Evolutionary conservation across 2,329 filamentous ascomycete species (phyloP), one percentile per base, ranked within the genome.

Genomic region (Exophiala viscosa): DNA sequence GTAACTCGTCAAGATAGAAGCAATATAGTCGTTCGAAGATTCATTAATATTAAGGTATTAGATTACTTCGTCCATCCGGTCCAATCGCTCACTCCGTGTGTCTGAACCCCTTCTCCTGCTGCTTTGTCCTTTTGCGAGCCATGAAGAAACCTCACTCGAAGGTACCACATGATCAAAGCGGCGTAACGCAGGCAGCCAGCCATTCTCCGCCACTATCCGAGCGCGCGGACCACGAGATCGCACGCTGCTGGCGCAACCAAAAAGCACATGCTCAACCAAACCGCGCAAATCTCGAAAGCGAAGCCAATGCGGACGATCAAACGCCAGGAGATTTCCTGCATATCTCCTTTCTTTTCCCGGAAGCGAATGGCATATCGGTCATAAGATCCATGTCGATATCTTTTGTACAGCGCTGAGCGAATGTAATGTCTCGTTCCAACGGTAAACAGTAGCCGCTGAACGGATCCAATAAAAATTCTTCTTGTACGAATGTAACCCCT

Each of bases 321-420:
- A 36, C 34, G 5, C 11, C 11, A 5, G 11, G 11, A 36, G 14
- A 36, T 13, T 15, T 36, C 34, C 34, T 13, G 10, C 34, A 13
- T 28, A 33, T 40, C 32, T 35, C 35, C 46, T 32, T 28, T 32
- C 34, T 40, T 31, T 47, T 36, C 39, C n/a, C n/a, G n/a, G 14
- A 59, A 59, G 56, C 56, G 56, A 59, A 52, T 59, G 56, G 53
- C 56, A 49, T 59, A 54, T 59, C 56, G 56, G 53, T 59, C 53
- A 38, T 54, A 39, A 54, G 28, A 18, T 23, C 28, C 50, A 47
- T 56, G 52, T 48, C 56, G 56, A 56, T 56, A 56, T 50, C 32
- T 57, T 50, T 53, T 59, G 48, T 54, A 59, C 56, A 56, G 53
- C 48, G 28, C 50, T 41, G 42, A 59, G 56, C 56, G 56, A 59